phyloP scores from a whole-genome alignment of 1,139 yeast genomes.

The Pichia sp. region DNA sequence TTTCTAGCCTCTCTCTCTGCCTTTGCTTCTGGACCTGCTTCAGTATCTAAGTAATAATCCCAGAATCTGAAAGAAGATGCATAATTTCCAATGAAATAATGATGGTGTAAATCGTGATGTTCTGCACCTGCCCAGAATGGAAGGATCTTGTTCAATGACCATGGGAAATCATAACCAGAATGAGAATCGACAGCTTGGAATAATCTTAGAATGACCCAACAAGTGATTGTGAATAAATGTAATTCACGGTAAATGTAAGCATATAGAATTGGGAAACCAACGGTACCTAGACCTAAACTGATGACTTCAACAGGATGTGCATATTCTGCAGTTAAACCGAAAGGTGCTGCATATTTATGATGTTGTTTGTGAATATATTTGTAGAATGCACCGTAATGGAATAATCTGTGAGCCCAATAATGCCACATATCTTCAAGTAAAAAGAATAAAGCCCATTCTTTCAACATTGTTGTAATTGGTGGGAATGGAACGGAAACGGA shows the following conservation, averaged over 20 bases:
- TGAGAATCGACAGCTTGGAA: constrained; percentile 97
- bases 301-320: constrained; percentile 95
- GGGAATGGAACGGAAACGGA: constrained; percentile 85
- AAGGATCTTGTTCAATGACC: constrained; percentile 84
- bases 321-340: constrained; percentile 96
- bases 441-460: constrained; percentile 71
- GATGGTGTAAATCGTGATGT: constrained; percentile 96
- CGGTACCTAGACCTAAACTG: constrained; percentile 90
- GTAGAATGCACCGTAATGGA: constrained; percentile 85
- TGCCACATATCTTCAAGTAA: constrained; percentile 93
- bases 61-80: constrained; percentile 96
- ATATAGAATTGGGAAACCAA: constrained; percentile 81
- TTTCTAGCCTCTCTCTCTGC: constrained; percentile 53
- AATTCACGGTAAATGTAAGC: constrained; percentile 57
- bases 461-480: constrained; percentile 42
- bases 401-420: constrained; percentile 85
- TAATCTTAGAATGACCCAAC: constrained; percentile 80
- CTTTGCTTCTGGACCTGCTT: constrained; percentile 70
- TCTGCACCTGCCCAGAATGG: constrained; percentile 99
- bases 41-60: constrained; percentile 81
- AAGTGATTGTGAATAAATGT: constrained; percentile 77
- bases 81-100: constrained; percentile 82
- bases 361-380: constrained; percentile 94
- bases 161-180: constrained; percentile 96
- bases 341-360: constrained; percentile 96